Evolutionary conservation across 2,329 filamentous ascomycete genomes (phyloP), one percentile per base, ranked within the genome.

Genomic region (Colletotrichum sp.): DNA sequence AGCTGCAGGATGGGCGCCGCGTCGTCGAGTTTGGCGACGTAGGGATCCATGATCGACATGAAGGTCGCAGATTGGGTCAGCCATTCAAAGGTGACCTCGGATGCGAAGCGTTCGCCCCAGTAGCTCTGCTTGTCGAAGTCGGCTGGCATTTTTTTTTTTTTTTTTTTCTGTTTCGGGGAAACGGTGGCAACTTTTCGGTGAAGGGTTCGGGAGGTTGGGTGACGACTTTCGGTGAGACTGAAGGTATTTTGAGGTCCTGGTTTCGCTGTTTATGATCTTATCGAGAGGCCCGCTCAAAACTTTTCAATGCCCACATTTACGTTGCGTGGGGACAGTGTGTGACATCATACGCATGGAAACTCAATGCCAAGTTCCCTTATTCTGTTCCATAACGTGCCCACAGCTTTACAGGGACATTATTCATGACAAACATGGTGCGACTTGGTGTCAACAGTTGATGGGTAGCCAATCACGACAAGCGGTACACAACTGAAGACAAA

Each of bases 81-180:
- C 88, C 88, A 90, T 78, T 89, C 88, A 72, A 89, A 89, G 12
- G 83, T 79, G 8, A 80, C 82, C 78, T 90, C 88, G 16, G 81
- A 81, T 18, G 80, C 72, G 82, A 89, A 90, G 30, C 88, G 86
- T 8, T 84, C 75, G 70, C 83, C 86, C 88, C 88, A 90, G 79
- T 89, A 90, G 76, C 84, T 85, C 78, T 88, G 86, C 55, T 89
- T 86, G 43, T 89, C 88, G 72, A 87, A 89, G 70, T 88, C 85
- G n/a, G 66, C 30, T 1, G 74, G 65, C 74, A 76, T 76, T 3
- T 55, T 43, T 27, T 27, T 34, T 9, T 52, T 52, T 22, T 22
- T 22, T 2, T 22, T 22, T 22, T 22, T 22, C 22, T 22, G 3
- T 3, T 52, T 22, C 5, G n/a, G 32, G 66, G 13, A 27, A 2